Evolutionary conservation across 306 rosid species (phyloP), one percentile per base, ranked within the genome.

Genomic region (Carpinus fangiana): DNA sequence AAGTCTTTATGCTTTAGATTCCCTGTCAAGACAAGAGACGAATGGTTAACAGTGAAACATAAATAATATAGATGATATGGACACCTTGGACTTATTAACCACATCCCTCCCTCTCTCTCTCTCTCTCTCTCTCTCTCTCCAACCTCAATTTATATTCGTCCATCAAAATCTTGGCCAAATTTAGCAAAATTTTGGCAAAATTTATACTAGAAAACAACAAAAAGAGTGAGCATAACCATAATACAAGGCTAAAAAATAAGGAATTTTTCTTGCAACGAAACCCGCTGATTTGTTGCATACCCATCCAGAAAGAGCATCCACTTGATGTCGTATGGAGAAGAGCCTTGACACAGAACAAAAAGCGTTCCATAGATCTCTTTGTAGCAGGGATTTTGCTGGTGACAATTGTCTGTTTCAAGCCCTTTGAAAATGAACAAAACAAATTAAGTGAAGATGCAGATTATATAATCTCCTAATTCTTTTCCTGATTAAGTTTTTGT

Each of bases 321-420:
- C 78, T 84, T 57, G 87, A 56, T 23, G 87, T 55, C 28, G 82
- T 67, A 51, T 84, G 79, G 72, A 84, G 82, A 73, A 84, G 82
- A 50, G 84, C 84, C 75, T 84, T 84, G 76, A 84, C 87, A 69
- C 68, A 79, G 76, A 84, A 84, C 72, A 84, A 73, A 53, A 64
- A 73, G 53, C 80, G 87, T 59, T 84, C 87, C 87, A 84, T 80
- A 65, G 87, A 84, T 74, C 87, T 80, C 76, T 84, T 84, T 51
- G 84, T 80, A 26, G 87, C 76, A 20, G 87, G 87, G 61, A 84
- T 80, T 80, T 84, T 84, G 74, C 87, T 65, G 55, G 84, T 84
- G 45, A 84, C 77, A 20, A 45, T 69, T 67, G 82, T 80, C 73
- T 73, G 84, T 62, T 73, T 84, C 87, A 80, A 80, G 26, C 87